These are phyloP conservation scores for Leccinum variabile DNA, from an alignment of 1,284 basidiomycete genomes.

Conservation along the genomic window DNA sequence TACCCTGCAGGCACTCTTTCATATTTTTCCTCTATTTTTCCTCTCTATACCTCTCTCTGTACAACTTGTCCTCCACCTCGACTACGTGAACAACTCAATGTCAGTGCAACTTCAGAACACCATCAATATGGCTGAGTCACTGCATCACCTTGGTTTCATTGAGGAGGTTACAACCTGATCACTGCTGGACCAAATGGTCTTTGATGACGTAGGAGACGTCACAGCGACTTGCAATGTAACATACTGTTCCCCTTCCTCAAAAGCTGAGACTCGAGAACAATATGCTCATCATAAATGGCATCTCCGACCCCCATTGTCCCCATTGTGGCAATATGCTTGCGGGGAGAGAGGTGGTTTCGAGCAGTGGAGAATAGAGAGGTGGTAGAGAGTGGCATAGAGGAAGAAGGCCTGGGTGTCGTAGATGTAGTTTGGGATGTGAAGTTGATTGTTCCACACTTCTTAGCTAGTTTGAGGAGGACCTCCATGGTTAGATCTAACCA, in stretches of 20 bases:
- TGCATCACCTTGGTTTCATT: background rate
- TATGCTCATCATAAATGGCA: background rate
- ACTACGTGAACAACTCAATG: background rate
- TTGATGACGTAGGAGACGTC: conserved; percentile 1
- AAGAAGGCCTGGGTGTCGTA: background rate
- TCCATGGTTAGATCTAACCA: background rate
- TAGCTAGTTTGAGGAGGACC: background rate
- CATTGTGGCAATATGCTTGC: background rate
- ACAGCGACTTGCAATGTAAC: background rate
- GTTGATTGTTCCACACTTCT: background rate
- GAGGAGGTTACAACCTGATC: too few relatives aligned
- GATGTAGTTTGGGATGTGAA: background rate
- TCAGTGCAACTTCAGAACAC: background rate
- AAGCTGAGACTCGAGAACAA: conserved; percentile 4
- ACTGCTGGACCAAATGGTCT: conserved; percentile 2
- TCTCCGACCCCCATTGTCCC: background rate
- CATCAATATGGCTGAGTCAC: background rate
- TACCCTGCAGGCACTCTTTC: background rate
- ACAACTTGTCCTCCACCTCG: background rate
- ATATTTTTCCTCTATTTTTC: background rate
- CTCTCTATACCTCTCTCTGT: background rate
- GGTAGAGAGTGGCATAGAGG: background rate
- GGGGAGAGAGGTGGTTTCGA: background rate
- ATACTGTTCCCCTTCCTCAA: conserved; percentile 2
- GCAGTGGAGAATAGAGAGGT: background rate